A percentile compares a stretch with the other conserved stretches of the same genome.
These are phyloP conservation scores for Scleroderma bovista DNA, from an alignment of 768 basidiomycete genomes.

Conservation along the genomic window DNA sequence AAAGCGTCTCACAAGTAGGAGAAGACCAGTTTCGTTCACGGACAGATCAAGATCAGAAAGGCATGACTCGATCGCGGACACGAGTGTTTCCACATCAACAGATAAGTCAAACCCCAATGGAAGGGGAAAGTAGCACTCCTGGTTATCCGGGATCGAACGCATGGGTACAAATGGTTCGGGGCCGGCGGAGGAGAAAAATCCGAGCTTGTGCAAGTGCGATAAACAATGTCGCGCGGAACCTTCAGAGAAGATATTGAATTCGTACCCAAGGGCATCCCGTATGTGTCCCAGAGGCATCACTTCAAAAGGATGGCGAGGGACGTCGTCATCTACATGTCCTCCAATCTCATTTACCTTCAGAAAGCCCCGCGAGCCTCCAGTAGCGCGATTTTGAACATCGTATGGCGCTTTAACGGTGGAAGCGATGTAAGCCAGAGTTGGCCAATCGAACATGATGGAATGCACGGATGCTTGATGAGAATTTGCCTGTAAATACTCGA, in stretches of 20 bases:
- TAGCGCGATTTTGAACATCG: slow-evolving; percentile 1
- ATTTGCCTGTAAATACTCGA: slow-evolving; percentile 53
- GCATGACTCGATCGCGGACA: slow-evolving; percentile 66
- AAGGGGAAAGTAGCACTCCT: slow-evolving; percentile 55
- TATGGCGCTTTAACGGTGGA: slow-evolving; percentile 45
- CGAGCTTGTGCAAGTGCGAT: slow-evolving; percentile 54
- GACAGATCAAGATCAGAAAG: slow-evolving; percentile 66
- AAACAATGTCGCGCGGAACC: slow-evolving; percentile 48
- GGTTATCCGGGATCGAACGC: slow-evolving; percentile 32
- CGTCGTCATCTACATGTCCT: slow-evolving; percentile 16
- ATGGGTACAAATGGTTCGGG: slow-evolving; percentile 7
- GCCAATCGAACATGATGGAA: slow-evolving; percentile 63
- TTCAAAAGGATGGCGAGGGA: slow-evolving; percentile 46
- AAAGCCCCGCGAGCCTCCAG: slow-evolving; percentile 36
- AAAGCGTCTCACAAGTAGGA: slow-evolving; percentile 61
- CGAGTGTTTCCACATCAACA: slow-evolving; percentile 64
- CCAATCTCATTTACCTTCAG: slow-evolving; percentile 34
- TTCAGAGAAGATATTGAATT: slow-evolving; percentile 54
- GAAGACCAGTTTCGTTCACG: slow-evolving; percentile 67
- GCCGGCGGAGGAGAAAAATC: slow-evolving; percentile 53
- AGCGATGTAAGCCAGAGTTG: slow-evolving; percentile 55
- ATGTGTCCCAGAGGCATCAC: slow-evolving; percentile 54
- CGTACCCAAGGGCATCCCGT: slow-evolving; percentile 51
- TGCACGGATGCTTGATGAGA: slow-evolving; percentile 33
- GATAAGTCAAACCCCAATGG: slow-evolving; percentile 71